phyloP scores from a whole-genome alignment of 768 basidiomycete genomes.

The Lactarius vividus region DNA sequence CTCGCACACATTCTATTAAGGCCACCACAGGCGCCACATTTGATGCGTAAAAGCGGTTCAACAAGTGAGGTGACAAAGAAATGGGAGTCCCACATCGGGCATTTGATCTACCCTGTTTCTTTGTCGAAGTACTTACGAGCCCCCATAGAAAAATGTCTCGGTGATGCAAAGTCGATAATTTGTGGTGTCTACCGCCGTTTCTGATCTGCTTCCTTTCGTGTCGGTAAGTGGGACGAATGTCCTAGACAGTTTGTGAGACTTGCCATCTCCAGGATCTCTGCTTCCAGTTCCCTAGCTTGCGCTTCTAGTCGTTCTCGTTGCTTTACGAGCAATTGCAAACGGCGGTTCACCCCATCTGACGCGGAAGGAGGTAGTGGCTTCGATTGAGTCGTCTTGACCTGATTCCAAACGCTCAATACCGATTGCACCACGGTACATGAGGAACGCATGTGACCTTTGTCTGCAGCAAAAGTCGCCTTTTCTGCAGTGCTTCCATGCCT shows the following conservation, averaged over 20 bases:
- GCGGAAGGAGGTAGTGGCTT: slow-evolving; percentile 42
- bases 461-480: slow-evolving; percentile 59
- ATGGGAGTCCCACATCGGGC: background rate
- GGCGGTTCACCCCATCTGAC: slow-evolving; percentile 52
- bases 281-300: slow-evolving; percentile 57
- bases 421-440: background rate
- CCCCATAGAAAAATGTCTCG: background rate
- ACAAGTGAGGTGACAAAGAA: background rate
- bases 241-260: slow-evolving; percentile 15
- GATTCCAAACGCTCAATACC: background rate
- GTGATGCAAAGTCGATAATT: background rate
- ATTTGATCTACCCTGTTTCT: background rate
- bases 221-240: background rate
- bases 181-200: slow-evolving; percentile 20
- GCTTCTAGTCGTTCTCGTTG: slow-evolving; percentile 67
- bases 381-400: slow-evolving; percentile 54
- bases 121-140: background rate
- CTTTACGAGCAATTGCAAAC: slow-evolving; percentile 59
- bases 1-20: slow-evolving; percentile 27
- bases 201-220: slow-evolving; percentile 25
- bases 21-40: background rate
- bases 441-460: slow-evolving; percentile 49
- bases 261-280: slow-evolving; percentile 60
- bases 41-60: background rate
- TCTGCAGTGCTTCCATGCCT: slow-evolving; percentile 57